Base-by-base conservation (phyloP, 2,329 filamentous ascomycete species). In the Xylaria sp. region DNA sequence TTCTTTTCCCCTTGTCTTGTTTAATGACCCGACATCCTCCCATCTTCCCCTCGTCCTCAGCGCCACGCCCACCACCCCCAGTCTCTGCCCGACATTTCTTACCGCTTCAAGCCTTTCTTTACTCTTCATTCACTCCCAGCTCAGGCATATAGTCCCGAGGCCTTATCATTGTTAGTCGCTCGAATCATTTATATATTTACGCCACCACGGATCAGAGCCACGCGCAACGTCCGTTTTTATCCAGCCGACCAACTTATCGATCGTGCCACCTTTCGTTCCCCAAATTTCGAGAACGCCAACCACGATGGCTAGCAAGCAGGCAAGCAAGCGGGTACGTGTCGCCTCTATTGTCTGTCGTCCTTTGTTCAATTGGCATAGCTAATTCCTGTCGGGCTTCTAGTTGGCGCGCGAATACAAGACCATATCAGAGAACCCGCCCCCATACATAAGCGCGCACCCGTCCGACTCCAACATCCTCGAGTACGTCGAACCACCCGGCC, bases 381-480 rank as follows among this genome's bases (percentile, higher is more conserved):
- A 48, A 69, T 73, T 55, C 70, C 50, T 7, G 51, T 40, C 19
- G 9, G n/a, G n/a, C n/a, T n/a, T 50, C 18, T 61, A 84, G 81
- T 78, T 85, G 71, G 83, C 83, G 63, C 80, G 81, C 72, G 83
- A 85, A 67, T 86, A 82, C 75, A 85, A 85, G 70, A 75, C 78
- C 57, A 85, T 86, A 62, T 78, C 80, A 16, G 78, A 84, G 65
- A 93, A 92, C 66, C 92, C 92, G 9, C 91, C 92, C 34, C 91
- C 92, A 48, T 96, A 91, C 76, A 96, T 96, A 66, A 81, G 85
- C 46, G 92, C 92, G 13, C 92, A 96, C 69, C 92, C 92, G 9
- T 95, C 91, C 38, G 92, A 96, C 62, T 83, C 84, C 39, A 96
- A 96, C 72, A 96, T 96, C 62, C 83, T 97, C 44, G 92, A 97